These are phyloP conservation scores for Auxenochlorella protothecoides DNA, from an alignment of 139 green algal genomes.

Conservation along the genomic window DNA sequence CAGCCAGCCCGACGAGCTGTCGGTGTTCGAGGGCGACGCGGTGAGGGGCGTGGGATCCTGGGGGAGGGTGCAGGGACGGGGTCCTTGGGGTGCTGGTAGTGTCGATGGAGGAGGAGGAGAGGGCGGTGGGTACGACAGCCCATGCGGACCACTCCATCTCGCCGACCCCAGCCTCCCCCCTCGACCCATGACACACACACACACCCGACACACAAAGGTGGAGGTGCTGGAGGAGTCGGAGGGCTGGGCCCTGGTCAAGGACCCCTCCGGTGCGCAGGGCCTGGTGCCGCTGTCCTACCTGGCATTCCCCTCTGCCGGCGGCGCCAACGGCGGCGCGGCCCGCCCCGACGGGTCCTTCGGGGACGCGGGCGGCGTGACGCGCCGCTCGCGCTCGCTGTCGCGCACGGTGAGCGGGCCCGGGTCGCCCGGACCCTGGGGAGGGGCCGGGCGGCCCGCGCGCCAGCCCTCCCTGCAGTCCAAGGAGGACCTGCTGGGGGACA, in stretches of 20 bases:
- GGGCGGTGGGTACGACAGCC: no score
- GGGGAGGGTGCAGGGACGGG: background rate
- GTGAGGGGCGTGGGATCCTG: background rate
- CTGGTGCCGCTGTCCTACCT: constrained; percentile 28
- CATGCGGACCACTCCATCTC: no score
- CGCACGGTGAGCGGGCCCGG: no score
- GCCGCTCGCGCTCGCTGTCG: background rate
- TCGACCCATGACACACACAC: no score
- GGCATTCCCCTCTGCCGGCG: constrained; percentile 1
- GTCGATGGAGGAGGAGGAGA: no score
- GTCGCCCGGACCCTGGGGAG: no score
- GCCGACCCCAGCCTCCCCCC: no score
- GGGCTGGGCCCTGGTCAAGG: constrained; percentile 26
- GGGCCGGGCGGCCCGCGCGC: no score
- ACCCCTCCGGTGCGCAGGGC: constrained; percentile 18
- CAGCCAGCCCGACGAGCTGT: constrained; percentile 27
- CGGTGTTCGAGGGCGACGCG: constrained; percentile 28
- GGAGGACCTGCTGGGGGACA: constrained; percentile 25
- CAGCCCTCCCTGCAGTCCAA: constrained; percentile 16
- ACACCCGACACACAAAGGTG: background rate
- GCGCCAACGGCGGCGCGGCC: background rate
- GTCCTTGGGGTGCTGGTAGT: no score
- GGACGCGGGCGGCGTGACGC: background rate
- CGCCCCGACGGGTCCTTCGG: no score
- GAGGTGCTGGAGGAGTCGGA: constrained; percentile 25